Evolutionary conservation across 306 rosid species (phyloP).

Genomic region (Alnus rubra): DNA sequence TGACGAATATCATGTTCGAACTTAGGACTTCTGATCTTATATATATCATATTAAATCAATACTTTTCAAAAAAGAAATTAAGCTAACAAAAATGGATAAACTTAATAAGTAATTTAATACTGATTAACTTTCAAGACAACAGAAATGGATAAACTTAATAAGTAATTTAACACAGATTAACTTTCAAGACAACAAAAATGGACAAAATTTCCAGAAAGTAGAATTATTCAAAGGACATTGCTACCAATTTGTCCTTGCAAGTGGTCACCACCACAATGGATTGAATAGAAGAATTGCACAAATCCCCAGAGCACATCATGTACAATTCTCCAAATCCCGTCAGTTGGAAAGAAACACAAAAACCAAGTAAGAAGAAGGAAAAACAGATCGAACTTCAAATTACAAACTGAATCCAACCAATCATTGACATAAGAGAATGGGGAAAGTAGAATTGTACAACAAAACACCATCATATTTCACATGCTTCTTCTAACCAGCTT

Average conservation of each 20-base stretch:
- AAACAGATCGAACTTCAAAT: slow-evolving; percentile 13
- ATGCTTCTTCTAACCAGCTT: slow-evolving; percentile 16
- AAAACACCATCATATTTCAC: slow-evolving; percentile 15
- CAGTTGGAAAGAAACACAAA: not conserved
- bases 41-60: too few species aligned
- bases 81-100: too few species aligned
- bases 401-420: slow-evolving; percentile 24
- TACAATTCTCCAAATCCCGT: slow-evolving; percentile 46
- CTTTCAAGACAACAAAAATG: not conserved
- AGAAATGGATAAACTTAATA: too few species aligned
- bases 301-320: slow-evolving; percentile 35
- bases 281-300: slow-evolving; percentile 42
- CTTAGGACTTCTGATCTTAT: too few species aligned
- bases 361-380: not conserved
- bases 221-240: slow-evolving; percentile 1
- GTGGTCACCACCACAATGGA: slow-evolving; percentile 12
- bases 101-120: too few species aligned
- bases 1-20: too few species aligned
- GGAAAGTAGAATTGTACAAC: slow-evolving; percentile 6
- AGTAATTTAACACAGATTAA: not conserved
- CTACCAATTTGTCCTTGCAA: slow-evolving; percentile 11
- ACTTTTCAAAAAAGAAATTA: too few species aligned
- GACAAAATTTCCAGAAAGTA: not conserved
- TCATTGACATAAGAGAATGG: slow-evolving; percentile 12
- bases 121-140: too few species aligned